Percentiles rank a stretch among this genome's conserved stretches.
phyloP scores from a whole-genome alignment of 768 basidiomycete genomes.

The Sarcomyxa edulis region DNA sequence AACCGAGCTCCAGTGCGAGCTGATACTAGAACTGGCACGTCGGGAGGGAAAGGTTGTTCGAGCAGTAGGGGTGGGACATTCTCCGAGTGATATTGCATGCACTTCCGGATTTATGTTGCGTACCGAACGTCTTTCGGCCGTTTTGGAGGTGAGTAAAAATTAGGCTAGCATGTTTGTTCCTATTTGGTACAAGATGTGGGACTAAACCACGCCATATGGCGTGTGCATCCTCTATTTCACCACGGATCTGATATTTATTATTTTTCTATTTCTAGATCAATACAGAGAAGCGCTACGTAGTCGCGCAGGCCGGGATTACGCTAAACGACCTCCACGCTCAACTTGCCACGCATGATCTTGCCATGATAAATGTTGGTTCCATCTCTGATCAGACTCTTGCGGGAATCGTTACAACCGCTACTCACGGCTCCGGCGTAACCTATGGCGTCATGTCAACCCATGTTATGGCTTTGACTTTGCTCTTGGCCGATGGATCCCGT shows the following conservation, averaged over 20 bases:
- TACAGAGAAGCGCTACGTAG: constrained; percentile 56
- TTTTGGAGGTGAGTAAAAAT: constrained; percentile 66
- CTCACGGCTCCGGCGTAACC: constrained; percentile 84
- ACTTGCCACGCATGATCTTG: constrained; percentile 64
- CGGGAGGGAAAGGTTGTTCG: constrained; percentile 68
- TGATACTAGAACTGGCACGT: constrained; percentile 76
- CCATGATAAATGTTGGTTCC: constrained; percentile 90
- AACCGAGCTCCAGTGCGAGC: constrained; percentile 59
- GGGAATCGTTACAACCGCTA: constrained; percentile 89
- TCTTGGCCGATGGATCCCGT: constrained; percentile 71
- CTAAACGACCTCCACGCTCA: constrained; percentile 67
- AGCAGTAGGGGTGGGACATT: constrained; percentile 87
- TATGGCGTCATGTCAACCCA: constrained; percentile 81
- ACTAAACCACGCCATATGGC: background rate
- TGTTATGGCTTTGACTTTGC: constrained; percentile 68
- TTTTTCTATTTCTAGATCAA: constrained; percentile 51
- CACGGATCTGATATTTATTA: constrained; percentile 6
- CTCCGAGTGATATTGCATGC: constrained; percentile 90
- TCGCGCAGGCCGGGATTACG: constrained; percentile 75
- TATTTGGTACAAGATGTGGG: constrained; percentile 11
- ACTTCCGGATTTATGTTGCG: constrained; percentile 84
- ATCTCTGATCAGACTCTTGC: constrained; percentile 96
- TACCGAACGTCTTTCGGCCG: constrained; percentile 63
- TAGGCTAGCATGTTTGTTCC: constrained; percentile 14
- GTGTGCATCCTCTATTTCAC: constrained; percentile 7